Evolutionary conservation across 495 filamentous ascomycete species (phyloP), one percentile per base, ranked within the genome.

Genomic region (Neurospora sp.): DNA sequence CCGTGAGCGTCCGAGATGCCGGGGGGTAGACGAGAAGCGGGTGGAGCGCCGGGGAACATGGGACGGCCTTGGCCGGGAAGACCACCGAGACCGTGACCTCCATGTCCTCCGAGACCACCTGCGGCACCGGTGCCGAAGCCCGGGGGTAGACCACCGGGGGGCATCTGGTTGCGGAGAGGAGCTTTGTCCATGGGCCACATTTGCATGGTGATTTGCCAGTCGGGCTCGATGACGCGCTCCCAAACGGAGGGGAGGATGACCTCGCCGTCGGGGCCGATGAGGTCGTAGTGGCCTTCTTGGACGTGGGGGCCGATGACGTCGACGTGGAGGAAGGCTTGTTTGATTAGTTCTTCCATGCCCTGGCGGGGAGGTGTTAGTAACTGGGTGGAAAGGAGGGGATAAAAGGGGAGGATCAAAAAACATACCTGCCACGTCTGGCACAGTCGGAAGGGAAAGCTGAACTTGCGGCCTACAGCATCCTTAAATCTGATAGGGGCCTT

Each of bases 131-230:
- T 22, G 22, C 53, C 53, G 12, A 53, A 53, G 45, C 45, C 45
- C 9, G 45, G 72, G 0, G 41, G 68, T 74, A 78, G 72, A 69
- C 71, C 75, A 6, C 20, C 72, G 10, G 75, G 75, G 5, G 53
- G 73, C 68, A 78, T 77, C 37, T 74, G 75, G 31, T 40, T 40
- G 35, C 75, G 70, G 10, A 48, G 72, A 7, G 69, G 75, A n/a
- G 75, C 72, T 74, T 82, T 82, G 35, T 86, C 84, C 85, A 97
- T 91, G 6, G 95, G 94, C 94, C 94, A 98, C 93, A 97, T 96
- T 75, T 96, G 92, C 95, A 97, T 97, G 3, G 90, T 94, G 76
- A 98, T 91, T 45, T 87, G 85, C 93, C 93, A 97, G 79, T 94
- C 93, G 7, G 93, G 93, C 81, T 96, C 88, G 61, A 97, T 83